phyloP scores from a whole-genome alignment of 352 stramenopile species.

The Thalassiosira livingstoniorum region DNA sequence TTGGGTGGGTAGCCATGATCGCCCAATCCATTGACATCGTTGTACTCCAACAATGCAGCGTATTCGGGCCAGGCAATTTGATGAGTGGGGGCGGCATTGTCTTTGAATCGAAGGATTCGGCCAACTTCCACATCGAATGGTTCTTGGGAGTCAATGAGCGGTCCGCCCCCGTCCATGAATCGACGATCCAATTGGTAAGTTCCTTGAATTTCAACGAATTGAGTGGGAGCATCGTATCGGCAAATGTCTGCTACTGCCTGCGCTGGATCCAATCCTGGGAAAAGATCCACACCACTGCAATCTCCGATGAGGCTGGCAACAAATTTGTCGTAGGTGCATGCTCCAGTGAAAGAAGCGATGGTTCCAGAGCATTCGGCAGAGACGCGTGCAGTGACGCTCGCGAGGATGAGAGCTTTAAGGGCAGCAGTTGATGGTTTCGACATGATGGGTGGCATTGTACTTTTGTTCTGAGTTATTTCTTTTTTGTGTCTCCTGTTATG shows the following conservation, averaged over 20 bases:
- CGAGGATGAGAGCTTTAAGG: conserved; percentile 24
- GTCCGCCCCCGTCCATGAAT: conserved; percentile 31
- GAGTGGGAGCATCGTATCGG: conserved; percentile 37
- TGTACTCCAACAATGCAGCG: conserved; percentile 33
- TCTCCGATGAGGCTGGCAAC: background rate
- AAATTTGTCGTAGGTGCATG: conserved; percentile 33
- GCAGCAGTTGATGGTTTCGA: conserved; percentile 9
- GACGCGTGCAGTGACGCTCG: background rate
- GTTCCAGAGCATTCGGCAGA: background rate
- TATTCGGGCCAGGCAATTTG: conserved; percentile 50
- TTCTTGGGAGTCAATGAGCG: background rate
- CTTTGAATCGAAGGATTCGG: conserved; percentile 33
- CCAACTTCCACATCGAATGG: conserved; percentile 16
- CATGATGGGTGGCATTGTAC: no score
- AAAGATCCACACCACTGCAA: conserved; percentile 22
- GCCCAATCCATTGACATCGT: conserved; percentile 24
- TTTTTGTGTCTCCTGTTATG: no score
- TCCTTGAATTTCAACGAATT: conserved; percentile 52
- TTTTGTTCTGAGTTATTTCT: no score
- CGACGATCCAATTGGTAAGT: conserved; percentile 41
- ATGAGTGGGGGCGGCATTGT: conserved; percentile 3
- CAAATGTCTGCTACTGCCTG: conserved; percentile 25
- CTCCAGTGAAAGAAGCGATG: conserved; percentile 12
- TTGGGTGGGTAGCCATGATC: conserved; percentile 52
- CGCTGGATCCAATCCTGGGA: conserved; percentile 3